phyloP scores from a whole-genome alignment of 148 eudicot genomes.

The Rhododendron molle region DNA sequence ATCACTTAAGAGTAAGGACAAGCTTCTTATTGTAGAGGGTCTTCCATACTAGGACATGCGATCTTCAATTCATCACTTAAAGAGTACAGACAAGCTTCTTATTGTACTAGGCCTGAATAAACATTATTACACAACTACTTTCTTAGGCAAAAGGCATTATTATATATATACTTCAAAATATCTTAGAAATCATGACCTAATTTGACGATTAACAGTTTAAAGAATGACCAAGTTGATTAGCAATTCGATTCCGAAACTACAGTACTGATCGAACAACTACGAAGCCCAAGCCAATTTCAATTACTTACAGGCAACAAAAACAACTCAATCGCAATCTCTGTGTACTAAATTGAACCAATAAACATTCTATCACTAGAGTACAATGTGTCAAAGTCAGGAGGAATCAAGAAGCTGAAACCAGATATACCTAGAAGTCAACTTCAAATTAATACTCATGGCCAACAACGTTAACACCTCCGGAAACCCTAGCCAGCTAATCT shows the following conservation, averaged over 20 bases:
- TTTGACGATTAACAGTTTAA: background rate
- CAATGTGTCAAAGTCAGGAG: background rate
- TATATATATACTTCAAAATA: background rate
- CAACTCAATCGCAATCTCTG: background rate
- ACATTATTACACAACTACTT: no score
- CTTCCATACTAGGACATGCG: no score
- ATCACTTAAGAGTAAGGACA: background rate
- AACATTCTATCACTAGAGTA: background rate
- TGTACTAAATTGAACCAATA: background rate
- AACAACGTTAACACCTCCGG: background rate
- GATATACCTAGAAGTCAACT: background rate
- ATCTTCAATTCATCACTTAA: no score
- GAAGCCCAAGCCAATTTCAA: background rate
- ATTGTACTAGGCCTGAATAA: no score
- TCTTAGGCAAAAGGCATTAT: background rate
- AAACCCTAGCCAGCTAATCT: background rate
- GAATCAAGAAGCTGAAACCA: background rate
- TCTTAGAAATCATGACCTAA: background rate
- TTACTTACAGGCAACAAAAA: background rate
- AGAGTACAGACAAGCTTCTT: background rate
- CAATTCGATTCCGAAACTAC: background rate
- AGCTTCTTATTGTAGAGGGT: background rate
- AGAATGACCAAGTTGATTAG: background rate
- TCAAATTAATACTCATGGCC: background rate
- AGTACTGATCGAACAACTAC: background rate